A percentile compares a stretch with the other conserved stretches of the same genome.
These are phyloP conservation scores for Cubamyces lactineus DNA, from an alignment of 768 basidiomycete species.

Conservation along the genomic window DNA sequence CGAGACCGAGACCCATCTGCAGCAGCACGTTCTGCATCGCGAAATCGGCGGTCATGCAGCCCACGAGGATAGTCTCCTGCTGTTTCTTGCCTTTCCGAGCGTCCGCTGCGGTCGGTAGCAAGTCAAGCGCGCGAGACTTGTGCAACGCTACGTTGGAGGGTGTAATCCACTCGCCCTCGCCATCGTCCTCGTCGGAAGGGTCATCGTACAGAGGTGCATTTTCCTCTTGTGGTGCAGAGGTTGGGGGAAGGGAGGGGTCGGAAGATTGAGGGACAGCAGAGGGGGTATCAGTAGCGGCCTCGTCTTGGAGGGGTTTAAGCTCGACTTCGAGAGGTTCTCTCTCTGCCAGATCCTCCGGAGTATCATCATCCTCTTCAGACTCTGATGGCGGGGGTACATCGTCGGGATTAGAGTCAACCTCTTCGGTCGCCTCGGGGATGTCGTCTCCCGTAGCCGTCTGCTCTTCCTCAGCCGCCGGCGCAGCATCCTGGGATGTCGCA, in stretches of 20 bases:
- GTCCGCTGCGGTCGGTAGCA: conserved; percentile 62
- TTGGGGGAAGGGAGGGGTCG: conserved; percentile 11
- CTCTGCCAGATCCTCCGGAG: conserved; percentile 17
- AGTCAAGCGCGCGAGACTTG: conserved; percentile 84
- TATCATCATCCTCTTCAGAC: conserved; percentile 9
- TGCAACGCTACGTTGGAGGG: conserved; percentile 82
- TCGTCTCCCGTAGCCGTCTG: conserved; percentile 9
- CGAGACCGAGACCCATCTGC: conserved; percentile 90
- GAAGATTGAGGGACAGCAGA: neutral
- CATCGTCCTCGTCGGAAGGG: conserved; percentile 78
- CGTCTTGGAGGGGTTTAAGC: conserved; percentile 40
- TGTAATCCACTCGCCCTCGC: conserved; percentile 97
- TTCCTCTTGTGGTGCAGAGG: conserved; percentile 20
- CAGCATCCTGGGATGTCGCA: neutral
- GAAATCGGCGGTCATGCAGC: conserved; percentile 98
- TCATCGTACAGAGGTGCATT: conserved; percentile 63
- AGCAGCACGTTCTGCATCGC: conserved; percentile 98
- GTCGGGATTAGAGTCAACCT: conserved; percentile 24
- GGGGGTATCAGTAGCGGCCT: conserved; percentile 5
- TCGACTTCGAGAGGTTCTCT: conserved; percentile 51
- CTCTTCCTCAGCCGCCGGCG: conserved; percentile 9
- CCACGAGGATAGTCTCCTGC: conserved; percentile 58
- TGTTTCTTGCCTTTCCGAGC: conserved; percentile 39
- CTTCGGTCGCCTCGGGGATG: conserved; percentile 18
- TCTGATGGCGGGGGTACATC: conserved; percentile 16